These are phyloP conservation scores for Candida oleophila DNA, from an alignment of 805 yeast genomes.

Conservation along the genomic window DNA sequence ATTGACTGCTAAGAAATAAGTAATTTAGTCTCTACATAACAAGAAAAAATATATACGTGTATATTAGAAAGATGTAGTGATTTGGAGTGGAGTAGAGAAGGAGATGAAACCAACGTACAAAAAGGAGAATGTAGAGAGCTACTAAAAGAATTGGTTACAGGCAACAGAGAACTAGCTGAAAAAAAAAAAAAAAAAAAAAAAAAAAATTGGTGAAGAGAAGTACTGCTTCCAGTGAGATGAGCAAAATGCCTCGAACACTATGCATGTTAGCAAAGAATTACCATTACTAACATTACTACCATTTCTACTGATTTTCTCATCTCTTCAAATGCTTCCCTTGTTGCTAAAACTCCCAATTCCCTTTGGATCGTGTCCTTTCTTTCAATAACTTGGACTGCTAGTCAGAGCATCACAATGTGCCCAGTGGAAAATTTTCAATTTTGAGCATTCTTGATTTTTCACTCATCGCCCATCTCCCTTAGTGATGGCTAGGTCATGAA, in stretches of 20 bases:
- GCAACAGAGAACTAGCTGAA: background rate
- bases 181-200: background rate
- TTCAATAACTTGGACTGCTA: no score
- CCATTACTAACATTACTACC: no score
- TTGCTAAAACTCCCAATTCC: no score
- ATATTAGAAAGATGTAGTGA: slow-evolving; percentile 6
- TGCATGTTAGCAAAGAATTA: no score
- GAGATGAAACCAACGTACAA: background rate
- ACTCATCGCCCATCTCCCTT: no score
- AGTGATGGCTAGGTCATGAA: no score
- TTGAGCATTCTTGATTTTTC: background rate
- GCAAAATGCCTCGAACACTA: no score
- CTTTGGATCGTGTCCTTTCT: no score
- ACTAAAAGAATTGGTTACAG: no score
- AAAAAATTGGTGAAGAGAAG: background rate
- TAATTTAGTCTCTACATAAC: slow-evolving; percentile 4
- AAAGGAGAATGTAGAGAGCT: background rate
- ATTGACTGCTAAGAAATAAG: slow-evolving; percentile 97
- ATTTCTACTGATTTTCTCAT: no score
- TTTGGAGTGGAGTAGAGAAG: background rate
- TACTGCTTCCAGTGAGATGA: no score
- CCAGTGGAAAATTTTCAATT: background rate
- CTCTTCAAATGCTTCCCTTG: no score
- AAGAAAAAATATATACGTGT: slow-evolving; percentile 12
- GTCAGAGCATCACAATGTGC: background rate